Conservation (phyloP, 2,329 filamentous ascomycete genomes). For the Neofusicoccum umdonicola region DNA sequence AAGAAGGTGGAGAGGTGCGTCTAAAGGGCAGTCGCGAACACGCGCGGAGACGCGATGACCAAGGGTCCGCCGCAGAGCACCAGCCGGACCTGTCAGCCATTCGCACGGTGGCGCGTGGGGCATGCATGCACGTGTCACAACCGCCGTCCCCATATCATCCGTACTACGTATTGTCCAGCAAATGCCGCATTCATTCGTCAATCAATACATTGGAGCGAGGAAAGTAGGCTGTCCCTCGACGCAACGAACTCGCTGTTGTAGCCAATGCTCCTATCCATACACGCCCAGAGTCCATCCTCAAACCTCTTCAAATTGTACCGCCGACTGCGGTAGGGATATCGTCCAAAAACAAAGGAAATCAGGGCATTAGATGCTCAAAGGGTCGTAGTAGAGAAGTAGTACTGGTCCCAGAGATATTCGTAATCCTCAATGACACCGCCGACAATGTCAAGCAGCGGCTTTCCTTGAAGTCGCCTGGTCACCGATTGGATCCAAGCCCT, state of each 20-base stretch:
- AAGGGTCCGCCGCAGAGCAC: too few relatives aligned
- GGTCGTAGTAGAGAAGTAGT: constrained; percentile 77
- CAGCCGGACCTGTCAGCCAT: too few relatives aligned
- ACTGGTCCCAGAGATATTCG: constrained; percentile 96
- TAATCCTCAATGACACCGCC: constrained; percentile 91
- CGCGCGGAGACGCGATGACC: too few relatives aligned
- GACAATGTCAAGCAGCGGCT: constrained; percentile 75
- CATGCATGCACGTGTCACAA: too few relatives aligned
- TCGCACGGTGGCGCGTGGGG: too few relatives aligned
- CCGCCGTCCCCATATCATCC: too few relatives aligned
- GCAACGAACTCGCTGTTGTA: not conserved
- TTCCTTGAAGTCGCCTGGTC: constrained; percentile 67
- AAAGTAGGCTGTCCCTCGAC: too few relatives aligned
- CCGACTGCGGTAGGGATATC: constrained; percentile 14
- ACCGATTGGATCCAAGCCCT: constrained; percentile 65
- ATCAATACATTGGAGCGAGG: too few relatives aligned
- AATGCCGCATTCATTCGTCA: too few relatives aligned
- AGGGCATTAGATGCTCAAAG: constrained; percentile 32
- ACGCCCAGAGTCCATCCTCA: not conserved
- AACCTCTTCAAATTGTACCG: not conserved
- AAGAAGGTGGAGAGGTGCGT: too few relatives aligned
- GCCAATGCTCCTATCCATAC: not conserved
- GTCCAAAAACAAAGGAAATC: constrained; percentile 1
- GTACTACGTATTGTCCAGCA: too few relatives aligned
- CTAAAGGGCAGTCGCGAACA: too few relatives aligned